Percentiles rank a stretch among this genome's conserved stretches.
Evolutionary conservation across 1,139 yeast genomes (phyloP).

Genomic region (Geotrichum citri-aurantii): DNA sequence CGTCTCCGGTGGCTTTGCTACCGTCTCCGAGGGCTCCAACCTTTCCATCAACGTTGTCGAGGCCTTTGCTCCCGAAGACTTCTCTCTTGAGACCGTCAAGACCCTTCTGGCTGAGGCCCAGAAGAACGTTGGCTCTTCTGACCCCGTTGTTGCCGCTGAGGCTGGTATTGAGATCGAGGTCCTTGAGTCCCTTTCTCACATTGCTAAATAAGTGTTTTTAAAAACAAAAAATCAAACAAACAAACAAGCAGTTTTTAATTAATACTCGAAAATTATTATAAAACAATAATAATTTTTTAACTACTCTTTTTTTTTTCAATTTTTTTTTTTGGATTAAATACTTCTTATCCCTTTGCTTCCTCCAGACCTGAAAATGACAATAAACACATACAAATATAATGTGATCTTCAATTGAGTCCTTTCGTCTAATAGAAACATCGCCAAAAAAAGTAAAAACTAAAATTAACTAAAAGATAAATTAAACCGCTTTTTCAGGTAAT

Average conservation of each 20-base stretch:
- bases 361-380: too few relatives aligned
- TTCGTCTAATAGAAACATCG: not conserved
- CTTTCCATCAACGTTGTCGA: slow-evolving; percentile 91
- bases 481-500: too few relatives aligned
- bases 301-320: too few relatives aligned
- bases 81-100: slow-evolving; percentile 76
- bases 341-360: too few relatives aligned
- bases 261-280: too few relatives aligned
- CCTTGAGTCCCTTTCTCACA: slow-evolving; percentile 85
- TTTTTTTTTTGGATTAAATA: too few relatives aligned
- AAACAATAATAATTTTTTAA: not conserved
- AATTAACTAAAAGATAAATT: too few relatives aligned
- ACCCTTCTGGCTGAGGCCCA: slow-evolving; percentile 87
- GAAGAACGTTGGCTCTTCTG: slow-evolving; percentile 80
- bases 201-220: slow-evolving; percentile 66
- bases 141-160: slow-evolving; percentile 81
- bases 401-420: not conserved
- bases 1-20: slow-evolving; percentile 95
- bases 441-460: too few relatives aligned
- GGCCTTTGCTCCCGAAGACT: slow-evolving; percentile 88
- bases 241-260: too few relatives aligned
- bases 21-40: slow-evolving; percentile 92
- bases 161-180: slow-evolving; percentile 95
- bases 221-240: too few relatives aligned
- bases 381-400: not conserved